Percentiles rank a stretch among this genome's conserved stretches.
Evolutionary conservation across 1,139 yeast genomes (phyloP).

Genomic region (Martiniozyma asiatica): DNA sequence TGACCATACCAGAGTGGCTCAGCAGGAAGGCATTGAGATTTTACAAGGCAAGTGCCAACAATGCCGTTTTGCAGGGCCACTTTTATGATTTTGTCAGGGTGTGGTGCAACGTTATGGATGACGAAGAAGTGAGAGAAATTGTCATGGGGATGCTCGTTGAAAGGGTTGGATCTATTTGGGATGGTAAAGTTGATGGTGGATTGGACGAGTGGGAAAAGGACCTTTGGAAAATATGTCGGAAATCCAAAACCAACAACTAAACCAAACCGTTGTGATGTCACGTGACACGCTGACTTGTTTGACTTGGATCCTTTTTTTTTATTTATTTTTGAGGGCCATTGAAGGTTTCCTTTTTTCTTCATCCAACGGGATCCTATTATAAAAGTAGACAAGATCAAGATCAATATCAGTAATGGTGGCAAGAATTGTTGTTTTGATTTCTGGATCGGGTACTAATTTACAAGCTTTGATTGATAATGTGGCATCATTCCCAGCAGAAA

Average conservation of each 20-base stretch:
- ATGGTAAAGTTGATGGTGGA: constrained; percentile 8
- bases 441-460: constrained; percentile 88
- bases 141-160: constrained; percentile 9
- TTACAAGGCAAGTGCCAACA: constrained; percentile 11
- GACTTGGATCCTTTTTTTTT: too few species aligned
- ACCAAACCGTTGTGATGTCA: too few species aligned
- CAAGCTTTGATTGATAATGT: constrained; percentile 83
- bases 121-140: constrained; percentile 8
- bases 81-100: constrained; percentile 10
- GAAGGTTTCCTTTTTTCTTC: too few species aligned
- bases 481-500: constrained; percentile 36
- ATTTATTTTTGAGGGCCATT: too few species aligned
- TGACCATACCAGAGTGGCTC: constrained; percentile 11
- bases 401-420: constrained; percentile 5
- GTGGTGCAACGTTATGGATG: constrained; percentile 12
- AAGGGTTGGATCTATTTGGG: constrained; percentile 9
- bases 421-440: constrained; percentile 56
- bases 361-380: constrained; percentile 5
- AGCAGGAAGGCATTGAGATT: constrained; percentile 10
- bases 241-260: too few species aligned
- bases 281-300: too few species aligned
- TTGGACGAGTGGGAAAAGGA: constrained; percentile 10
- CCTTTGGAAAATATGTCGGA: constrained; percentile 8
- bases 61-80: constrained; percentile 9
- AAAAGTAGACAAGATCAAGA: too few species aligned